A percentile compares a stretch with the other conserved stretches of the same genome.
Evolutionary conservation across 768 basidiomycete species (phyloP).

Genomic region (Rhodocollybia butyracea): DNA sequence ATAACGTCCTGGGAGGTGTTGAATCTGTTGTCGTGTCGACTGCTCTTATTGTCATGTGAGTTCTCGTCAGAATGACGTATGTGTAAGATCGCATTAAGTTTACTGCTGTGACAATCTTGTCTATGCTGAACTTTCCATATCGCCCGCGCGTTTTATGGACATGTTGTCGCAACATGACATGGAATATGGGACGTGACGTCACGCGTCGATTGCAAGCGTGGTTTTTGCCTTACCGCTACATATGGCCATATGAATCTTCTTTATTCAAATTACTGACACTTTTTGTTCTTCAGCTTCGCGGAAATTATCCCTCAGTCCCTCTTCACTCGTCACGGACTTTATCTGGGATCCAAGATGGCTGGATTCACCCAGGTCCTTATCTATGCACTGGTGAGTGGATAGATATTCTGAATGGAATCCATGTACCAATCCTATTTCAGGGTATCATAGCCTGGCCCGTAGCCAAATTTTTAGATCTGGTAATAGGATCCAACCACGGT

Average conservation of each 20-base stretch:
- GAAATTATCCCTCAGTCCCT: constrained; percentile 92
- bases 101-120: neutral
- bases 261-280: neutral
- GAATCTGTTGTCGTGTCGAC: constrained; percentile 80
- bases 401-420: neutral
- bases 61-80: constrained; percentile 13
- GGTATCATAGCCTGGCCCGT: constrained; percentile 81
- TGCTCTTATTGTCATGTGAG: constrained; percentile 84
- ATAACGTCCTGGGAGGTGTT: constrained; percentile 73
- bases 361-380: constrained; percentile 65
- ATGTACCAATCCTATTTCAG: constrained; percentile 30
- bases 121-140: no score
- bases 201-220: constrained; percentile 17
- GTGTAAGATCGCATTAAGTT: neutral
- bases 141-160: no score
- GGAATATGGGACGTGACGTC: constrained; percentile 25
- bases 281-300: constrained; percentile 55
- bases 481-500: constrained; percentile 81
- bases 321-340: constrained; percentile 88
- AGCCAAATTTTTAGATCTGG: constrained; percentile 75
- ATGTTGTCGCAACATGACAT: no score
- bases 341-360: constrained; percentile 86
- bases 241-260: constrained; percentile 1
- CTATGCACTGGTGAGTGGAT: constrained; percentile 53
- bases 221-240: neutral